These are phyloP conservation scores for Cutaneotrichosporon spelunceum DNA, from an alignment of 1,284 basidiomycete genomes.

Conservation along the genomic window DNA sequence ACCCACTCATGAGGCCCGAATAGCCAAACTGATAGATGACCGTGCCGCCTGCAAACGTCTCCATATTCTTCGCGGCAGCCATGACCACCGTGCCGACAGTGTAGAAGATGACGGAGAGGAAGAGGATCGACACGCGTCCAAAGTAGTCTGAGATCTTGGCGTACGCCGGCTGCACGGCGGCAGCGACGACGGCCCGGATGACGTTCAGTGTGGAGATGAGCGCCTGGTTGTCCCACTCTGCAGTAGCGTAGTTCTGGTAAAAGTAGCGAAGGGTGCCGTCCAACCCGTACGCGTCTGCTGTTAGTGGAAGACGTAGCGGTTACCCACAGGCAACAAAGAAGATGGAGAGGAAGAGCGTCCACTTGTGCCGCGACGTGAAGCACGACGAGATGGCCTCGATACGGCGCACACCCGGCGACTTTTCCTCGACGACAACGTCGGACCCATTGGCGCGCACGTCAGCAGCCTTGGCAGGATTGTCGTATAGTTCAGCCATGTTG, in stretches of 20 bases:
- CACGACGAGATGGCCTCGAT: constrained; percentile 21
- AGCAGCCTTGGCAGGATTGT: background rate
- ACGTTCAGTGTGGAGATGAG: constrained; percentile 47
- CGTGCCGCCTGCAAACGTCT: constrained; percentile 47
- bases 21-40: constrained; percentile 47
- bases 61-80: constrained; percentile 41
- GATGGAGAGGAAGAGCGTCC: constrained; percentile 43
- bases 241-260: constrained; percentile 30
- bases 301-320: background rate
- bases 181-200: constrained; percentile 40
- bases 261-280: constrained; percentile 45
- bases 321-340: constrained; percentile 48
- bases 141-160: constrained; percentile 50
- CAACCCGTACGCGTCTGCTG: constrained; percentile 30
- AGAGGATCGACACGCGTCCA: constrained; percentile 48
- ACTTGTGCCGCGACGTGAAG: constrained; percentile 16
- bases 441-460: background rate
- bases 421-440: constrained; percentile 11
- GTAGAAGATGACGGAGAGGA: constrained; percentile 48
- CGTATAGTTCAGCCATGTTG: constrained; percentile 8
- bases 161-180: constrained; percentile 41
- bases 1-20: constrained; percentile 32
- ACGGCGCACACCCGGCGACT: constrained; percentile 20
- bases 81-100: constrained; percentile 50
- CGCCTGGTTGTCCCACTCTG: constrained; percentile 24